A percentile compares a stretch with the other conserved stretches of the same genome.
These are phyloP conservation scores for Rhodotorula sp. DNA, from an alignment of 1,284 basidiomycete species.

Conservation along the genomic window DNA sequence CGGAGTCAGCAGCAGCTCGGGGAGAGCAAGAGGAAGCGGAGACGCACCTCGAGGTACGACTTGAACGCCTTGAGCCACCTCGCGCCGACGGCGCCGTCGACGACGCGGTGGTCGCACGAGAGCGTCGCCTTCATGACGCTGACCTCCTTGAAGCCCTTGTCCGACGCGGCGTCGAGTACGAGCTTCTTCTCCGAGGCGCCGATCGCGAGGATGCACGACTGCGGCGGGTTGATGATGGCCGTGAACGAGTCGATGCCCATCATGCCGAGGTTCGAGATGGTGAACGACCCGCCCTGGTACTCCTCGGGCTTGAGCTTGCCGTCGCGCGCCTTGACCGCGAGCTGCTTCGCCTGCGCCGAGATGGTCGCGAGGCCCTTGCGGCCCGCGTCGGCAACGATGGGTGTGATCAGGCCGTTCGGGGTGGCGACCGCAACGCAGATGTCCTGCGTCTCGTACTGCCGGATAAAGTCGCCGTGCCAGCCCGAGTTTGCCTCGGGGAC, in stretches of 20 bases:
- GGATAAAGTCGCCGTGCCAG: conserved; percentile 93
- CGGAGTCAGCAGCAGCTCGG: conserved; percentile 2
- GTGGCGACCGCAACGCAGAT: conserved; percentile 97
- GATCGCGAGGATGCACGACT: conserved; percentile 95
- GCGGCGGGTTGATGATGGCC: conserved; percentile 98
- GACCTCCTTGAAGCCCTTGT: conserved; percentile 87
- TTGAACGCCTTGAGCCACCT: conserved; percentile 93
- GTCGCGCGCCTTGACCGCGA: conserved; percentile 93
- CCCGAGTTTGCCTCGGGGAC: conserved; percentile 98
- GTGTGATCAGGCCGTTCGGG: conserved; percentile 93
- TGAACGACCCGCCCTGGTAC: conserved; percentile 99
- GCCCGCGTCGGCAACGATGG: conserved; percentile 92
- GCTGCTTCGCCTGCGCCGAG: conserved; percentile 84
- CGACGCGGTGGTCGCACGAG: conserved; percentile 87
- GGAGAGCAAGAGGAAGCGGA: conserved; percentile 85
- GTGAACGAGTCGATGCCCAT: conserved; percentile 87
- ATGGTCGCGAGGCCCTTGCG: conserved; percentile 89
- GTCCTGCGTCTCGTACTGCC: conserved; percentile 96
- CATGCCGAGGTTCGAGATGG: conserved; percentile 99
- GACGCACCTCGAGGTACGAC: conserved; percentile 93
- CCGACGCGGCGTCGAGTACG: conserved; percentile 83
- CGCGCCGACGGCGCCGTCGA: conserved; percentile 89
- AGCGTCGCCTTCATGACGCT: conserved; percentile 96
- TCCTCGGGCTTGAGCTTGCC: conserved; percentile 94
- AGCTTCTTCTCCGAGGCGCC: conserved; percentile 84